Evolutionary conservation across 208 protist genomes (phyloP), one percentile per base, ranked within the genome.

Genomic region (Vickermania ingenoplastis): DNA sequence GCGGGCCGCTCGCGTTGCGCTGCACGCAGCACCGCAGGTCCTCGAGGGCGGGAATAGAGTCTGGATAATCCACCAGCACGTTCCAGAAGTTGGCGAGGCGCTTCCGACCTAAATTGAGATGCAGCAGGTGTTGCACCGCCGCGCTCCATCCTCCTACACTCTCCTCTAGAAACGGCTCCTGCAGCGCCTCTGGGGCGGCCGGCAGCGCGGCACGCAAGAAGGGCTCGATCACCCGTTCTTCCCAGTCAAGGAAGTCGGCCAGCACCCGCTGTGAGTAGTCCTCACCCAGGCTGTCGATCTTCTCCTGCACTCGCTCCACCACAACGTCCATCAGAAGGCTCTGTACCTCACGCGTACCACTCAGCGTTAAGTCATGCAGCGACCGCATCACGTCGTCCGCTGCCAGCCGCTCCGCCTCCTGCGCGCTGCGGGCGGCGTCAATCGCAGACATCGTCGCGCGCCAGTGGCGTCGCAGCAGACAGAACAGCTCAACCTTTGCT

Each of bases 61-160:
- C 82, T 3, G 88, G 88, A 68, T 84, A 94, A 57, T 92, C 88
- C 14, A 87, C 83, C n/a, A 94, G 53, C 26, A 91, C 82, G 61
- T 91, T 81, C 80, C 82, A 94, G 54, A 94, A 86, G 54, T 56
- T 66, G 3, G 60, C 67, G 24, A 92, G 81, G 29, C 84, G 83
- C 45, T 68, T 69, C 14, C 81, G 68, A 4, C 77, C 77, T 58
- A 81, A 89, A 50, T 55, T 65, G 59, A 66, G 30, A 14, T 90
- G 69, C 30, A 91, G 65, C 17, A 73, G 58, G 36, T 83, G 70
- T 26, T 79, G 69, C 63, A 94, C 63, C 13, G 85, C 80, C 13
- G 65, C 67, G 60, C 87, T 80, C 80, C 83, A 94, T 14, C 71
- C 59, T 53, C 86, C 75, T 36, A 63, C 67, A 59, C 87, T 79